A percentile compares a stretch with the other conserved stretches of the same genome.
Conservation (phyloP, 78 protist species). For the Polysphondylium violaceum region DNA sequence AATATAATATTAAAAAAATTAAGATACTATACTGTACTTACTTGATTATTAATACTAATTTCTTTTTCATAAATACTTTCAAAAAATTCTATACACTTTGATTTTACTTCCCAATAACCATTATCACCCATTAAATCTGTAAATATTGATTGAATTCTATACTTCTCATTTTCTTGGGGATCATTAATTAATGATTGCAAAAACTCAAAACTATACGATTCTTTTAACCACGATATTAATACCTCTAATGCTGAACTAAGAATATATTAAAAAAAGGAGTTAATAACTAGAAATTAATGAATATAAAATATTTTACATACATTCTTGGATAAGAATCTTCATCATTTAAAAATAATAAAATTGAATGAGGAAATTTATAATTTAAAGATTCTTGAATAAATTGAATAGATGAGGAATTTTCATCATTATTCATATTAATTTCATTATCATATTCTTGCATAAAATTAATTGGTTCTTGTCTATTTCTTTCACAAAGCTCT, state of each 20-base stretch:
- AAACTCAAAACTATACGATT: not conserved
- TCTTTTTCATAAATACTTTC: slow-evolving; percentile 9
- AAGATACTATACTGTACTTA: not conserved
- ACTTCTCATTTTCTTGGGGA: slow-evolving; percentile 28
- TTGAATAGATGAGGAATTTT: too few relatives aligned
- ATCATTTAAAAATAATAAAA: slow-evolving; percentile 57
- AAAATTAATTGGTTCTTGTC: slow-evolving; percentile 20
- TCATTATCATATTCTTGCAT: slow-evolving; percentile 23
- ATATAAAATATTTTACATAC: slow-evolving; percentile 18
- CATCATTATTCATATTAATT: too few relatives aligned
- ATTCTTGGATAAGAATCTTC: slow-evolving; percentile 73
- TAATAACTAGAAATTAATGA: not conserved
- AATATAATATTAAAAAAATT: not conserved
- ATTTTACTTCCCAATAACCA: slow-evolving; percentile 69
- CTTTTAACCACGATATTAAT: slow-evolving; percentile 27
- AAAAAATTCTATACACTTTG: slow-evolving; percentile 17
- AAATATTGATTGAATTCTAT: slow-evolving; percentile 15
- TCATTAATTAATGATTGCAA: slow-evolving; percentile 1
- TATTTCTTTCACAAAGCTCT: slow-evolving; percentile 24
- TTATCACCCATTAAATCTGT: slow-evolving; percentile 43
- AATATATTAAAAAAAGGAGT: too few relatives aligned
- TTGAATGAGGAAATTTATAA: slow-evolving; percentile 48
- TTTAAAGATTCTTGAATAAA: not conserved
- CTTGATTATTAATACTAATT: not conserved
- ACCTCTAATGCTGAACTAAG: slow-evolving; percentile 60